Percentiles rank a stretch among this genome's conserved stretches.
phyloP scores from a whole-genome alignment of 1,284 basidiomycete species.

The Microbotryum intermedium region DNA sequence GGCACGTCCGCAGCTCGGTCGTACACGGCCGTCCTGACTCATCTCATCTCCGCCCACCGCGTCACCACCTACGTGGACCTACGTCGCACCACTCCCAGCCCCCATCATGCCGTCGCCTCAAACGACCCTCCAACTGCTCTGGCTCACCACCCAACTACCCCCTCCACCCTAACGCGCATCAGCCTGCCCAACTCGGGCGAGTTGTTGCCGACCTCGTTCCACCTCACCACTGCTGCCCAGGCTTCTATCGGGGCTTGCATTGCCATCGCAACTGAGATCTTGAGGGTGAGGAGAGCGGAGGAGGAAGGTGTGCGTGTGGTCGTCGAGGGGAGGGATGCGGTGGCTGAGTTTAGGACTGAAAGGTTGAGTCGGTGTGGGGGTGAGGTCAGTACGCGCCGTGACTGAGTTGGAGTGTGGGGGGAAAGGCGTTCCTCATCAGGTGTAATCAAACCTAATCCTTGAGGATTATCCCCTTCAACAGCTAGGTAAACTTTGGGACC shows the following conservation, averaged over 20 bases:
- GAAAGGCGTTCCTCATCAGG: constrained; percentile 41
- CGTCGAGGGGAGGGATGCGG: constrained; percentile 52
- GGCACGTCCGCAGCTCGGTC: too few species aligned
- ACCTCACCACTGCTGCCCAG: constrained; percentile 48
- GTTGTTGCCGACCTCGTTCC: constrained; percentile 47
- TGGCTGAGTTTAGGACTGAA: constrained; percentile 50
- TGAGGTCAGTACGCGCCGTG: background rate
- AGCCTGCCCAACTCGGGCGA: background rate
- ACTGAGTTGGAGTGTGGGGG: constrained; percentile 41
- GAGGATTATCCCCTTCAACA: background rate
- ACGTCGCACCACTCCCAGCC: too few species aligned
- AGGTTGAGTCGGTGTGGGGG: constrained; percentile 14
- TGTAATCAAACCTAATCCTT: too few species aligned
- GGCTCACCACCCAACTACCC: too few species aligned
- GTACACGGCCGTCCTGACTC: too few species aligned
- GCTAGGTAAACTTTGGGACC: constrained; percentile 45
- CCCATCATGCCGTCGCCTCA: too few species aligned
- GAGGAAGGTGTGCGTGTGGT: constrained; percentile 36
- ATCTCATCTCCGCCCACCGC: too few species aligned
- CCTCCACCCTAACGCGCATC: too few species aligned
- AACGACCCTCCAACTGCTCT: too few species aligned
- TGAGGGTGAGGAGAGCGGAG: background rate
- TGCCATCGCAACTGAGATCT: constrained; percentile 9
- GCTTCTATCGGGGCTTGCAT: constrained; percentile 33
- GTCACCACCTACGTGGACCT: too few species aligned